These are phyloP conservation scores for Fusarium kyushuense DNA, from an alignment of 2,329 filamentous ascomycete species.

Conservation along the genomic window DNA sequence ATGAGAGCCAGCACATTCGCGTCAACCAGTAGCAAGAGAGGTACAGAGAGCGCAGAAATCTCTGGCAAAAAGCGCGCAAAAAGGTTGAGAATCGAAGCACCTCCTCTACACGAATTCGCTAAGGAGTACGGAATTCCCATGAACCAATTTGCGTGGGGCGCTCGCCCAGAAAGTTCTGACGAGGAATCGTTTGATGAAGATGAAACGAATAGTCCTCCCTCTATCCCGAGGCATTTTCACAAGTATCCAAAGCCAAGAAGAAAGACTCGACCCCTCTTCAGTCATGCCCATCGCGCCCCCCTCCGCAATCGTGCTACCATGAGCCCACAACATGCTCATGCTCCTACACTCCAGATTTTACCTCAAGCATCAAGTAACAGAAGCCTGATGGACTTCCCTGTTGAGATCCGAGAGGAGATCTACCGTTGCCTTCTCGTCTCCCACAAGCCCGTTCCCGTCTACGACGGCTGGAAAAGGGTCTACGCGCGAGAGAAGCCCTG, in stretches of 20 bases:
- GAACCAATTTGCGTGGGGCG: constrained; percentile 29
- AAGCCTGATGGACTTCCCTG: constrained; percentile 42
- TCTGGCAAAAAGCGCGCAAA: neutral
- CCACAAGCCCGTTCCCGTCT: constrained; percentile 50
- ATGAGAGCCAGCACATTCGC: neutral
- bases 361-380: neutral
- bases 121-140: constrained; percentile 25
- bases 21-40: neutral
- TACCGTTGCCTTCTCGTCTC: constrained; percentile 52
- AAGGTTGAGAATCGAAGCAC: constrained; percentile 21
- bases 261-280: neutral
- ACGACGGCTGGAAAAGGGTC: constrained; percentile 52
- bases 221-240: constrained; percentile 16
- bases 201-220: constrained; percentile 28
- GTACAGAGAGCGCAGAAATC: constrained; percentile 14
- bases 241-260: neutral
- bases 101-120: constrained; percentile 25
- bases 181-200: constrained; percentile 32
- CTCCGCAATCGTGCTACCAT: neutral
- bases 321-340: neutral
- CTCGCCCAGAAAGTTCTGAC: neutral
- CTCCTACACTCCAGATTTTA: neutral
- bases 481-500: constrained; percentile 47
- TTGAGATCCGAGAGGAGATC: constrained; percentile 50
- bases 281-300: neutral